Conservation (phyloP, 148 eudicot species). For the Chenopodium quinoa region DNA sequence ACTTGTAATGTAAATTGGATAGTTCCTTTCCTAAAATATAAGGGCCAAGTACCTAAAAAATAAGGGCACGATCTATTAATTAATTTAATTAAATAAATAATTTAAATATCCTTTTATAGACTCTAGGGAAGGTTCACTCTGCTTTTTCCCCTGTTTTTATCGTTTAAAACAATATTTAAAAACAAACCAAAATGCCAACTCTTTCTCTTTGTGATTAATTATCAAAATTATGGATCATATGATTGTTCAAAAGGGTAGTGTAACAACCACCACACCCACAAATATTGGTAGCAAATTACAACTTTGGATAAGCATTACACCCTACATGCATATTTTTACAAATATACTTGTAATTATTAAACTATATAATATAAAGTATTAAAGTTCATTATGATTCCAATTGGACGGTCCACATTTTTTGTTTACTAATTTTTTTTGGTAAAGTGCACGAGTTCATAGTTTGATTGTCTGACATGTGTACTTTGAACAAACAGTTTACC, state of each 20-base stretch:
- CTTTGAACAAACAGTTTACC: constrained; percentile 5
- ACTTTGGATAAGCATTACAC: constrained; percentile 19
- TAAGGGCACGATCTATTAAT: constrained; percentile 2
- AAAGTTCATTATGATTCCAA: background rate
- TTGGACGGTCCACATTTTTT: constrained; percentile 5
- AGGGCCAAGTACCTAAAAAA: constrained; percentile 14
- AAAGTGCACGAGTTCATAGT: constrained; percentile 1
- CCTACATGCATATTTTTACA: background rate
- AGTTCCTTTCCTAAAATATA: background rate
- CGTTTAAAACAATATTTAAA: background rate
- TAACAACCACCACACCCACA: constrained; percentile 17
- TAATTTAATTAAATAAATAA: background rate
- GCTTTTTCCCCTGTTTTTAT: background rate
- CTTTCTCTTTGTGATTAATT: background rate
- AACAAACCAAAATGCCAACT: constrained; percentile 8
- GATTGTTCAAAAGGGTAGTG: constrained; percentile 19
- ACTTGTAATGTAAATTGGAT: background rate
- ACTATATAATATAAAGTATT: background rate
- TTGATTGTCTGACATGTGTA: constrained; percentile 19
- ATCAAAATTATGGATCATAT: background rate
- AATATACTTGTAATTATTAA: background rate
- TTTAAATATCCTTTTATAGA: background rate
- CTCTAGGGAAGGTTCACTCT: constrained; percentile 5
- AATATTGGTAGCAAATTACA: background rate
- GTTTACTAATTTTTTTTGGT: background rate